Conservation (phyloP, 163 green algal genomes). For the Chlorella variabilis region DNA sequence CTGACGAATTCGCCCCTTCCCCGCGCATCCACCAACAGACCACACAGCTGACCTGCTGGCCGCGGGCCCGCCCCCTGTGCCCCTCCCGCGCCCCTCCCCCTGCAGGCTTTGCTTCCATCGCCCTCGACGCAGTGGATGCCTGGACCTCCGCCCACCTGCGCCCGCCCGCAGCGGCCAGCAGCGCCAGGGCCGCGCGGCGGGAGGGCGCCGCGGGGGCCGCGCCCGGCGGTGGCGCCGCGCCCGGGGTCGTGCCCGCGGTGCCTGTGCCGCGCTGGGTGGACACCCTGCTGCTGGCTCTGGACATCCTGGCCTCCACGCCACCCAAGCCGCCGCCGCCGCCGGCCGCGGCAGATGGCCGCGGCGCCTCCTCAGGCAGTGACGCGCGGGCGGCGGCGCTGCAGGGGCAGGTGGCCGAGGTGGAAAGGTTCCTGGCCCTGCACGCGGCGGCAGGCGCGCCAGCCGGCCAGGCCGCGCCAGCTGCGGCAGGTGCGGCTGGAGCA, state of each 20-base stretch:
- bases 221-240: background rate
- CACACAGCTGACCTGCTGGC: too few relatives aligned
- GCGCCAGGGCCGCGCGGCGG: background rate
- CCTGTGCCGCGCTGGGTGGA: conserved; percentile 79
- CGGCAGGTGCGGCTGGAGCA: background rate
- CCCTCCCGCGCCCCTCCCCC: background rate
- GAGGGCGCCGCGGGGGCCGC: background rate
- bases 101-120: conserved; percentile 51
- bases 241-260: background rate
- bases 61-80: too few relatives aligned
- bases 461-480: background rate
- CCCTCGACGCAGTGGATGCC: conserved; percentile 55
- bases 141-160: conserved; percentile 59
- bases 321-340: conserved; percentile 19
- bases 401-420: background rate
- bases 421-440: too few relatives aligned
- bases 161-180: conserved; percentile 8
- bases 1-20: too few relatives aligned
- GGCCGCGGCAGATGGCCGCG: background rate
- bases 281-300: conserved; percentile 72
- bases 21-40: too few relatives aligned
- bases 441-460: background rate
- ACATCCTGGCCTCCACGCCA: conserved; percentile 40
- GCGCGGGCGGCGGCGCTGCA: background rate
- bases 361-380: background rate